These are phyloP conservation scores for Coprinopsis sp. DNA, from an alignment of 768 basidiomycete genomes.

Conservation along the genomic window DNA sequence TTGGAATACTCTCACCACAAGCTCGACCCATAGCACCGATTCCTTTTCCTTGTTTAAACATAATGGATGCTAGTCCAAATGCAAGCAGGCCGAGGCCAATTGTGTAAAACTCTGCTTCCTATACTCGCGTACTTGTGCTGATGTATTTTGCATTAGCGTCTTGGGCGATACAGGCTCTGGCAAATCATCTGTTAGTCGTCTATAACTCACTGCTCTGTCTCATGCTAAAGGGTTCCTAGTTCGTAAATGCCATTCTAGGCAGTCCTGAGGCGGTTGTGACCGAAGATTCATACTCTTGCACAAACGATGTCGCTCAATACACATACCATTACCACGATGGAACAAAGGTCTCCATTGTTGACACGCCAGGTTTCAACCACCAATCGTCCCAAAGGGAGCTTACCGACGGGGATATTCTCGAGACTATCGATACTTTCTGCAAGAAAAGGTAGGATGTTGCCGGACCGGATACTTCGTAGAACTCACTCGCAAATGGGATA, in stretches of 20 bases:
- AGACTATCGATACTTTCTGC: constrained; percentile 7
- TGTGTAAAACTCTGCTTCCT: too few species aligned
- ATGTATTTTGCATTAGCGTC: too few species aligned
- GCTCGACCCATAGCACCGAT: too few species aligned
- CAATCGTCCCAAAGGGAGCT: background rate
- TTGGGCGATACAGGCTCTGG: constrained; percentile 5
- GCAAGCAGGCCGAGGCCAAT: too few species aligned
- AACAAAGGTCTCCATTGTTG: background rate
- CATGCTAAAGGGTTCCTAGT: background rate
- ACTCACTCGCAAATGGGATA: background rate
- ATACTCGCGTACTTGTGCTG: too few species aligned
- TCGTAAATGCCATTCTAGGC: constrained; percentile 5
- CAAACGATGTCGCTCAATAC: background rate
- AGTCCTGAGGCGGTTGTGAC: background rate
- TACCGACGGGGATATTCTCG: constrained; percentile 5
- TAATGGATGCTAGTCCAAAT: too few species aligned
- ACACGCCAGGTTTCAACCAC: constrained; percentile 5
- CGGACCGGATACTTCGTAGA: background rate
- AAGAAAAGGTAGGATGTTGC: constrained; percentile 5
- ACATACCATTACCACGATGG: background rate
- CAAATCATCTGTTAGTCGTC: constrained; percentile 3
- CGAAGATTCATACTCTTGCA: background rate
- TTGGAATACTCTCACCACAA: too few species aligned
- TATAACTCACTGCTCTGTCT: background rate
- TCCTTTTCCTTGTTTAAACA: too few species aligned